These are phyloP conservation scores for Neurospora tetraspora DNA, from an alignment of 495 filamentous ascomycete species.

Conservation along the genomic window DNA sequence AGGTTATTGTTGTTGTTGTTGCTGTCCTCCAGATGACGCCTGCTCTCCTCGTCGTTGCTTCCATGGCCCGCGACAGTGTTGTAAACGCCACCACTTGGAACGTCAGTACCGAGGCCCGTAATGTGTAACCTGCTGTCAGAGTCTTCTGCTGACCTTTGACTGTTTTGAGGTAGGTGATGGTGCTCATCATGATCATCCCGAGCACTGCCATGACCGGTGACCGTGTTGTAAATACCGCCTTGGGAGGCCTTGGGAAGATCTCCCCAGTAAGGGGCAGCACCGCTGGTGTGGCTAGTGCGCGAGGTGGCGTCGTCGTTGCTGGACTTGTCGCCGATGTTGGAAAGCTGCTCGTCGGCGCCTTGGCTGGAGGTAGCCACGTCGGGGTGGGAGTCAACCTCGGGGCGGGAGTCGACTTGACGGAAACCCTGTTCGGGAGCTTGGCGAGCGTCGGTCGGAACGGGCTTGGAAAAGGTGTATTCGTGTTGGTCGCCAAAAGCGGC, in stretches of 20 bases:
- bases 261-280: constrained; percentile 29
- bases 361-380: neutral
- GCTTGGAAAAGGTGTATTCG: neutral
- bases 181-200: constrained; percentile 24
- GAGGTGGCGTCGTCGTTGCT: neutral
- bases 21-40: constrained; percentile 4
- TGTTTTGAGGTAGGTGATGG: constrained; percentile 8
- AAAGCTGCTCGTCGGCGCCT: neutral
- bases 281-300: neutral
- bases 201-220: constrained; percentile 33
- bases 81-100: constrained; percentile 17
- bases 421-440: neutral
- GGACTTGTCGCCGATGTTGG: neutral
- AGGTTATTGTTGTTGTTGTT: neutral
- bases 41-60: constrained; percentile 16
- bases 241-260: constrained; percentile 23
- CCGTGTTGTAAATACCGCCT: constrained; percentile 30
- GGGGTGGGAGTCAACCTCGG: neutral
- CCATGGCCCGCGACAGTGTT: constrained; percentile 19
- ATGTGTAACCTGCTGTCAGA: constrained; percentile 11
- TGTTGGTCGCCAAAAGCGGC: neutral
- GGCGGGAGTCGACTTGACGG: neutral
- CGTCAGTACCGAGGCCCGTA: constrained; percentile 6
- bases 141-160: constrained; percentile 5
- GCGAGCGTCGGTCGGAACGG: neutral